Percentiles rank a stretch among this genome's conserved stretches.
phyloP scores from a whole-genome alignment of 2,329 filamentous ascomycete genomes.

The Trichophyton mentagrophytes region DNA sequence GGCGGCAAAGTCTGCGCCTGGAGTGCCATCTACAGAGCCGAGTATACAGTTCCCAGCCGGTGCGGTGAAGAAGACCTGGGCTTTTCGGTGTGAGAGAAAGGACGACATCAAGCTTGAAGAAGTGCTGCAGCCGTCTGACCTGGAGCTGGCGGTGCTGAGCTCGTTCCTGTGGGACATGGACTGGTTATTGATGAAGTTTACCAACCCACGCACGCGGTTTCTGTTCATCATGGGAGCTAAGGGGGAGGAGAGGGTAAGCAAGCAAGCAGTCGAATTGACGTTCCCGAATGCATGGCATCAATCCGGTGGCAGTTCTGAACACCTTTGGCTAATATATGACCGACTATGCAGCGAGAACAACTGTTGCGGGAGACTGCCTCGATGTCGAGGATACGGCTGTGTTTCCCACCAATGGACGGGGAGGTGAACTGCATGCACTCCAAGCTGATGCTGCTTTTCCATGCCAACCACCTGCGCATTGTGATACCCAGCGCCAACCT shows the following conservation, averaged over 20 bases:
- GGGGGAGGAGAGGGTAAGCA: constrained; percentile 31
- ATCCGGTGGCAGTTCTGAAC: neutral
- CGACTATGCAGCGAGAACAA: constrained; percentile 22
- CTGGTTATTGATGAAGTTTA: constrained; percentile 64
- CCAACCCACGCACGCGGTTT: constrained; percentile 47
- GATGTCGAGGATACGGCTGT: constrained; percentile 47
- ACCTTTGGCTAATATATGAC: neutral
- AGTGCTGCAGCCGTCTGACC: constrained; percentile 57
- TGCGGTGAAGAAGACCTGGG: constrained; percentile 70
- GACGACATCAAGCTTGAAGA: constrained; percentile 83
- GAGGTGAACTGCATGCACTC: constrained; percentile 73
- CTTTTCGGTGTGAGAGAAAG: constrained; percentile 46
- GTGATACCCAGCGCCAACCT: constrained; percentile 82
- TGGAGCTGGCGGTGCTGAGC: constrained; percentile 69
- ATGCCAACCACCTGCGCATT: constrained; percentile 58
- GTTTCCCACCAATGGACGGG: constrained; percentile 70
- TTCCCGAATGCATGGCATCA: too few relatives aligned
- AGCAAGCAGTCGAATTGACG: too few relatives aligned
- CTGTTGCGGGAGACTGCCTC: constrained; percentile 29
- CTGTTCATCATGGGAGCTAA: constrained; percentile 52
- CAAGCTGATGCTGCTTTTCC: constrained; percentile 84
- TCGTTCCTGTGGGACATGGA: constrained; percentile 76
- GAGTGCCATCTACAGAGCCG: neutral
- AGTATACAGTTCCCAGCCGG: constrained; percentile 45
- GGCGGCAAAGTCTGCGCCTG: neutral